phyloP scores from a whole-genome alignment of 1,139 yeast genomes.

The Lodderomyces jiufengensis region DNA sequence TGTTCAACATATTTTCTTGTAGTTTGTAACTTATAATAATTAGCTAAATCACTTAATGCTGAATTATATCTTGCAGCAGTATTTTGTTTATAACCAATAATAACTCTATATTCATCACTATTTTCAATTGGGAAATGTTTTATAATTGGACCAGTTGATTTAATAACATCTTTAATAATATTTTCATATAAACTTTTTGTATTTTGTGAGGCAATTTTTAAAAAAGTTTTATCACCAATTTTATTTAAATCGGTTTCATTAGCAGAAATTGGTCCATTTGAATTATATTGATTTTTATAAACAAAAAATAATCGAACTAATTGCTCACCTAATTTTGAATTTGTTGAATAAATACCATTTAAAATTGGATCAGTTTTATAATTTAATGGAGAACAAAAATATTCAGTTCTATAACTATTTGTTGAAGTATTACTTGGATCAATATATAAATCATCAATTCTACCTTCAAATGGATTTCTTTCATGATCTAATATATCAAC shows the following conservation, averaged over 20 bases:
- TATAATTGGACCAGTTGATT: constrained; percentile 89
- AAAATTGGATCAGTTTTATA: constrained; percentile 46
- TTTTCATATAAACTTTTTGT: constrained; percentile 76
- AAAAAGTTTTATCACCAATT: constrained; percentile 78
- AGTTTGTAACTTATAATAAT: constrained; percentile 81
- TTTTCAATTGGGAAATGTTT: constrained; percentile 81
- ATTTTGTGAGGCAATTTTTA: constrained; percentile 73
- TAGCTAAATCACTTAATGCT: constrained; percentile 83
- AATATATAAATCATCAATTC: constrained; percentile 79
- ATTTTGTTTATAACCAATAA: constrained; percentile 84
- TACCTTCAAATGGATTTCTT: constrained; percentile 50
- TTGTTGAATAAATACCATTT: constrained; percentile 38
- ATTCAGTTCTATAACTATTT: constrained; percentile 69
- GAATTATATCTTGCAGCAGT: constrained; percentile 86
- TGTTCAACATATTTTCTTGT: constrained; percentile 93
- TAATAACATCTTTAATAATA: constrained; percentile 65
- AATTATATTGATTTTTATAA: constrained; percentile 65
- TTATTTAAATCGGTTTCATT: constrained; percentile 52
- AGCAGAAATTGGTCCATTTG: constrained; percentile 23
- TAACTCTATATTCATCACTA: constrained; percentile 74
- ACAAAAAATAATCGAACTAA: constrained; percentile 80
- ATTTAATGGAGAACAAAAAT: constrained; percentile 68
- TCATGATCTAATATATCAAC: constrained; percentile 35
- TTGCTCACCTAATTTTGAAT: constrained; percentile 39
- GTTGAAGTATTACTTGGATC: constrained; percentile 48